phyloP scores from a whole-genome alignment of 1,284 basidiomycete species.

The Entoloma clypeatum region DNA sequence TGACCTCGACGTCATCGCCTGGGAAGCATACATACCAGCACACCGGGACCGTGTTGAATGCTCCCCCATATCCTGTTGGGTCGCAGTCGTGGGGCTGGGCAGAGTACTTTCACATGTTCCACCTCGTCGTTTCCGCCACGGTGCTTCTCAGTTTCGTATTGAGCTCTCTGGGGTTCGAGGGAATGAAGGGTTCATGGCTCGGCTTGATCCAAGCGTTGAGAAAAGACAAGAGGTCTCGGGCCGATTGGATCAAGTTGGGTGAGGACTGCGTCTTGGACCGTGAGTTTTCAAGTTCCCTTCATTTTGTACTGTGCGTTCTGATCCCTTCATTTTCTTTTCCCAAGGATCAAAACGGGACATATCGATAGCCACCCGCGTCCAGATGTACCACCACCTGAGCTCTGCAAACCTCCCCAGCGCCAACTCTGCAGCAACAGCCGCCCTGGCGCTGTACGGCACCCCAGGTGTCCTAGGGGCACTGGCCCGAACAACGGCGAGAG shows the following conservation, averaged over 20 bases:
- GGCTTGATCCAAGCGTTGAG: slow-evolving; percentile 2
- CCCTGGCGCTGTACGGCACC: slow-evolving; percentile 44
- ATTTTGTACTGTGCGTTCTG: slow-evolving; percentile 21
- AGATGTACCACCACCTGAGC: slow-evolving; percentile 49
- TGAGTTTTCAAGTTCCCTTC: slow-evolving; percentile 13
- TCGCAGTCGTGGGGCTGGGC: slow-evolving; percentile 38
- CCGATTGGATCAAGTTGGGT: slow-evolving; percentile 26
- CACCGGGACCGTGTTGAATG: slow-evolving; percentile 28
- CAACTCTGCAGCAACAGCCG: slow-evolving; percentile 52
- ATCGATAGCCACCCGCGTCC: slow-evolving; percentile 36
- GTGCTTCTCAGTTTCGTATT: slow-evolving; percentile 53
- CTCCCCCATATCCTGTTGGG: not conserved
- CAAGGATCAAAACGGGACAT: slow-evolving; percentile 10
- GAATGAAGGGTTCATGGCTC: slow-evolving; percentile 23
- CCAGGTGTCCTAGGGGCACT: slow-evolving; percentile 10
- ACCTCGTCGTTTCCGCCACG: slow-evolving; percentile 57
- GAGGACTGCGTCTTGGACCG: slow-evolving; percentile 28
- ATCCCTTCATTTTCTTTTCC: slow-evolving; percentile 1
- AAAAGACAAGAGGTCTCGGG: slow-evolving; percentile 12
- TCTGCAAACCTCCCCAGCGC: slow-evolving; percentile 37
- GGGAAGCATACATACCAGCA: slow-evolving; percentile 30
- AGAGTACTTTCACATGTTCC: slow-evolving; percentile 53
- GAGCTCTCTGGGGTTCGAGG: slow-evolving; percentile 32
- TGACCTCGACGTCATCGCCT: slow-evolving; percentile 41
- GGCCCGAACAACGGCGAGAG: slow-evolving; percentile 35